Percentiles rank a stretch among this genome's conserved stretches.
Evolutionary conservation across 1,284 basidiomycete species (phyloP).

Genomic region (Chalciporus piperatoides): DNA sequence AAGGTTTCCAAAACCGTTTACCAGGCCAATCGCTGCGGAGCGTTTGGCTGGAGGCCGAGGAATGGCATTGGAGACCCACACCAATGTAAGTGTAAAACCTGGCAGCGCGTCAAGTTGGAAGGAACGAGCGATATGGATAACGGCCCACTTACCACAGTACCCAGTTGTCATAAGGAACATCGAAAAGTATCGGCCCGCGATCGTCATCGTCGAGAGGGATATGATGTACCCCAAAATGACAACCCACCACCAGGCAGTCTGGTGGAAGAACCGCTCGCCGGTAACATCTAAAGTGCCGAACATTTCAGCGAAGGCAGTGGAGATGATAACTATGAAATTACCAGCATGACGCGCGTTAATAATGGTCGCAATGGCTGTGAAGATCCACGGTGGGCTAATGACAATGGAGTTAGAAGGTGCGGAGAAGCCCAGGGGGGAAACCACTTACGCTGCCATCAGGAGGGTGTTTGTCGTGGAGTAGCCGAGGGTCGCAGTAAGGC

Average conservation of each 20-base stretch:
- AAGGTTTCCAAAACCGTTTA: constrained; percentile 33
- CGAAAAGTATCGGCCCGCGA: constrained; percentile 57
- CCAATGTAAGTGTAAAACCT: constrained; percentile 59
- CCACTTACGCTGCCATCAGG: constrained; percentile 58
- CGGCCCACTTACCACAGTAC: constrained; percentile 43
- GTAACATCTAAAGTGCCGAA: constrained; percentile 41
- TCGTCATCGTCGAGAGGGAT: constrained; percentile 51
- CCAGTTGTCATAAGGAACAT: constrained; percentile 65
- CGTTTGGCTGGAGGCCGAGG: constrained; percentile 63
- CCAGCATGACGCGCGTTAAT: constrained; percentile 69
- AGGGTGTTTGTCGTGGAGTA: constrained; percentile 60
- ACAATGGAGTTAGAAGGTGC: not conserved
- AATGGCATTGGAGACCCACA: constrained; percentile 62
- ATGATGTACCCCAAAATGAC: constrained; percentile 64
- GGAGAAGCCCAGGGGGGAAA: constrained; percentile 12
- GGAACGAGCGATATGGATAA: not conserved
- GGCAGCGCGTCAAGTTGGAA: not conserved
- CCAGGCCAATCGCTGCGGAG: constrained; percentile 42
- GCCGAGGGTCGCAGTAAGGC: constrained; percentile 64
- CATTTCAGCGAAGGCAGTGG: not conserved
- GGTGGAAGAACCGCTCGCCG: constrained; percentile 69
- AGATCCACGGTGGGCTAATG: constrained; percentile 62
- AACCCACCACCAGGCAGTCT: constrained; percentile 54
- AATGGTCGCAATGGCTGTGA: constrained; percentile 52
- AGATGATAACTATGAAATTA: constrained; percentile 22